Conservation (phyloP, 2,329 filamentous ascomycete genomes). For the Ophiostoma pallidulum region DNA sequence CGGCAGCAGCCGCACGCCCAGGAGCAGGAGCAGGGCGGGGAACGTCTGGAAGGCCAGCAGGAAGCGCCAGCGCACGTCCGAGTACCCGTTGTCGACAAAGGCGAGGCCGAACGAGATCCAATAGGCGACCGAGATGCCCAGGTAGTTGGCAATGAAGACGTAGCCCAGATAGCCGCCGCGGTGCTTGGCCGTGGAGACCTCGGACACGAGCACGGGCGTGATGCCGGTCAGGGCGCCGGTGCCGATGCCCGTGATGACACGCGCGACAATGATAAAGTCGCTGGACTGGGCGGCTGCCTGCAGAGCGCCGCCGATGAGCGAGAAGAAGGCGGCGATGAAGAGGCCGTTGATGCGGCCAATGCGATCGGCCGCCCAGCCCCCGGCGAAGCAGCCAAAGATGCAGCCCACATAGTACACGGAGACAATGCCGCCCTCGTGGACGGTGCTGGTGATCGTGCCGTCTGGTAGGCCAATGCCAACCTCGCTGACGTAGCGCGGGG, state of each 20-base stretch:
- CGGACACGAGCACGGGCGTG: slow-evolving; percentile 38
- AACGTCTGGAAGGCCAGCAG: slow-evolving; percentile 32
- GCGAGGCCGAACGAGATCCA: slow-evolving; percentile 29
- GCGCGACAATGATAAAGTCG: slow-evolving; percentile 39
- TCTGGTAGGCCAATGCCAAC: slow-evolving; percentile 37
- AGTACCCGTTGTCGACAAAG: slow-evolving; percentile 20
- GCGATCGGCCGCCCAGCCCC: slow-evolving; percentile 34
- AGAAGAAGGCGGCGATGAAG: slow-evolving; percentile 36
- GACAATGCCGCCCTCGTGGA: slow-evolving; percentile 42
- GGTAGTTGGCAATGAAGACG: slow-evolving; percentile 44
- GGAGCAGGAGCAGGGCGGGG: slow-evolving; percentile 31
- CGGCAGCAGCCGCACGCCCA: slow-evolving; percentile 32
- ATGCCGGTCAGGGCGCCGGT: slow-evolving; percentile 42
- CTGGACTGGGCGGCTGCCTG: slow-evolving; percentile 35
- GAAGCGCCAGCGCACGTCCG: slow-evolving; percentile 29
- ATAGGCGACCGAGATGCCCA: slow-evolving; percentile 36
- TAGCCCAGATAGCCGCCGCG: slow-evolving; percentile 38
- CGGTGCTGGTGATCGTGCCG: slow-evolving; percentile 36
- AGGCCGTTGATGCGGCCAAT: slow-evolving; percentile 42
- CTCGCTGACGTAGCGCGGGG: slow-evolving; percentile 30
- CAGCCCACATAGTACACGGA: slow-evolving; percentile 43
- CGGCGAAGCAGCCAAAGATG: slow-evolving; percentile 22
- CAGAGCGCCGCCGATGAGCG: slow-evolving; percentile 38
- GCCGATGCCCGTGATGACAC: slow-evolving; percentile 42
- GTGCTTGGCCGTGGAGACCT: slow-evolving; percentile 36